Base-by-base conservation (phyloP, 2,329 filamentous ascomycete species). In the Neonectria punicea region DNA sequence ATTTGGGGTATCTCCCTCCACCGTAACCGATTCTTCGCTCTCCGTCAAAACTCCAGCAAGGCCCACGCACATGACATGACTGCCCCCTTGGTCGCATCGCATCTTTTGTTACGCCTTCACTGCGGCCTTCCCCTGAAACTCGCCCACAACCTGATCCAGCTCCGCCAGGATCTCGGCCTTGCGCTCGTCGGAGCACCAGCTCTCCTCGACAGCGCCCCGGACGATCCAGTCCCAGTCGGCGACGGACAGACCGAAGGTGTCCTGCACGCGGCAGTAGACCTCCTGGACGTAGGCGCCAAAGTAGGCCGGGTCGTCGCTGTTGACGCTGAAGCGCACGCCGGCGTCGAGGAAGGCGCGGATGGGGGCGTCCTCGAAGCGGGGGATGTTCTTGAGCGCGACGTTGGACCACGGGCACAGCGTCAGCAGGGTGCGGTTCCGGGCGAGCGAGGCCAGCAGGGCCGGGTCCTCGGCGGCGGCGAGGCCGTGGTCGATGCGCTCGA, bases 321-420 rank as follows among this genome's bases (percentile, higher is more conserved):
- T 93, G 76, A 93, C 87, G 61, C 87, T 91, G 77, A 93, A 93
- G 66, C 81, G 84, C 43, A 93, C 87, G 0, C 89, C 88, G 6
- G 81, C 81, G 44, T 91, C 86, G 20, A 93, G 77, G 70, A 92
- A 90, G 57, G 79, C 81, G 14, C 88, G 82, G 64, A 93, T 84
- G 0, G 91, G 90, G 11, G 83, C 82, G 6, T 77, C 75, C 10
- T 67, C 63, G 25, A 79, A 62, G 30, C 57, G 58, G 11, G 69
- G 61, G 14, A 77, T 60, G 53, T 74, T 74, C 60, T 69, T 64
- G 28, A 78, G 72, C 2, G 70, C 74, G 4, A 94, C 87, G 77
- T 95, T 94, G 70, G 89, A 92, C 65, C 93, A 75, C 1, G 92
- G 92, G 74, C 92, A 95, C 41, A 93, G 82, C 0, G 91, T 92